phyloP scores from a whole-genome alignment of 208 protist genomes.

The Acanthamoeba healyi region DNA sequence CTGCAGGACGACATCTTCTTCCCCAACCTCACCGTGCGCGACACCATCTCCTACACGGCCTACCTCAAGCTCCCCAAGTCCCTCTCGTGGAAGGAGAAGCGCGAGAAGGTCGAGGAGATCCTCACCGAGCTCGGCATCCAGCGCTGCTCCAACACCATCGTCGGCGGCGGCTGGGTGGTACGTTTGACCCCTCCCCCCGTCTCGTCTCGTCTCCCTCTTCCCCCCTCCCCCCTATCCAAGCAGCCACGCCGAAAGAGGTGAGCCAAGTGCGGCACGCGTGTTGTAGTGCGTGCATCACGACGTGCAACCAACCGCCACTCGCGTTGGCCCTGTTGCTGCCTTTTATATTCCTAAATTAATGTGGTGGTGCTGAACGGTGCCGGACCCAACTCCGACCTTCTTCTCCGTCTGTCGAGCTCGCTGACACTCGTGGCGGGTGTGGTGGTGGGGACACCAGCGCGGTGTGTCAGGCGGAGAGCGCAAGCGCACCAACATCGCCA shows the following conservation, averaged over 20 bases:
- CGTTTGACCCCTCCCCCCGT: neutral
- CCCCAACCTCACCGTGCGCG: constrained; percentile 76
- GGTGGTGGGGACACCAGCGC: constrained; percentile 17
- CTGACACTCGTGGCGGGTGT: no score
- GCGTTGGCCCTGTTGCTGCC: no score
- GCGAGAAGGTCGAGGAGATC: constrained; percentile 32
- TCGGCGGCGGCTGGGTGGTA: constrained; percentile 71
- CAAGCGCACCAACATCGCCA: constrained; percentile 86
- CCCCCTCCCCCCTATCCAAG: no score
- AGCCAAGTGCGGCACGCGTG: no score
- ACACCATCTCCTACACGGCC: constrained; percentile 77
- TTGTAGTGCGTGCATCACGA: no score
- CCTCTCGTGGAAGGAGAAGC: constrained; percentile 24
- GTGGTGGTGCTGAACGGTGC: no score
- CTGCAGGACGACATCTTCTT: constrained; percentile 83
- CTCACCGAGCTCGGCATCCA: constrained; percentile 71
- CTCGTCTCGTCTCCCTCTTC: neutral
- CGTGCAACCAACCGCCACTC: no score
- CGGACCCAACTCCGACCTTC: neutral
- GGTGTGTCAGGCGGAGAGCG: constrained; percentile 81
- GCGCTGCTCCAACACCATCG: constrained; percentile 33
- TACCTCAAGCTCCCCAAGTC: constrained; percentile 65
- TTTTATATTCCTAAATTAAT: no score
- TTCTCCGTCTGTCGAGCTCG: no score
- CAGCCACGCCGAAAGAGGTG: no score